phyloP scores from a whole-genome alignment of 208 protist species.

The Acanthamoeba divionensis region DNA sequence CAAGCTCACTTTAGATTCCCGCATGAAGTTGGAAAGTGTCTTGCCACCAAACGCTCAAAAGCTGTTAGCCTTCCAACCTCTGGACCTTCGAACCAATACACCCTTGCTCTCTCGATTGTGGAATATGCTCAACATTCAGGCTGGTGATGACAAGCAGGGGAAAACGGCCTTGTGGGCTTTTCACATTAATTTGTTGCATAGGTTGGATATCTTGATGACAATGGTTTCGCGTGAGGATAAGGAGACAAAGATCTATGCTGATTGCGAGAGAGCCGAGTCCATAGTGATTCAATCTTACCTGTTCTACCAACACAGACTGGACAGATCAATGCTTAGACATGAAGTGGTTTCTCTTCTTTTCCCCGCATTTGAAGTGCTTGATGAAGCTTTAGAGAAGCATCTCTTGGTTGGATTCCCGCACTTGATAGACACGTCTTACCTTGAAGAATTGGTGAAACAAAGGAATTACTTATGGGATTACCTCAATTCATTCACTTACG shows the following conservation, averaged over 20 bases:
- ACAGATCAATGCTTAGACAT: neutral
- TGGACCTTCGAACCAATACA: slow-evolving; percentile 5
- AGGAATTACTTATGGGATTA: slow-evolving; percentile 34
- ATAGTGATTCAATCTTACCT: neutral
- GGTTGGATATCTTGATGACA: neutral
- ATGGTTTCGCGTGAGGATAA: neutral
- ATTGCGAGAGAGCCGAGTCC: neutral
- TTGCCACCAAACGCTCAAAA: neutral
- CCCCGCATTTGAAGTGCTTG: neutral
- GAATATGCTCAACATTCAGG: neutral
- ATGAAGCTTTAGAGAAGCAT: neutral
- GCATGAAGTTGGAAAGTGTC: no score
- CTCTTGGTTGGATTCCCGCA: neutral
- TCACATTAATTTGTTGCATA: slow-evolving; percentile 6
- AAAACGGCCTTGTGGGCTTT: neutral
- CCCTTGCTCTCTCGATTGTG: neutral
- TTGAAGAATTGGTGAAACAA: neutral
- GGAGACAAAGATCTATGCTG: neutral
- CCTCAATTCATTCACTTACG: neutral
- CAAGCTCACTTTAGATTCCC: no score
- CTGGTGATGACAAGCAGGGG: no score
- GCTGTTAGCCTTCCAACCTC: slow-evolving; percentile 1
- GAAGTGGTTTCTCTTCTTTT: neutral
- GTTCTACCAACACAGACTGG: slow-evolving; percentile 35
- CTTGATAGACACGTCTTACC: neutral